phyloP scores from a whole-genome alignment of 768 basidiomycete species.

The Hygrocybe punicea region DNA sequence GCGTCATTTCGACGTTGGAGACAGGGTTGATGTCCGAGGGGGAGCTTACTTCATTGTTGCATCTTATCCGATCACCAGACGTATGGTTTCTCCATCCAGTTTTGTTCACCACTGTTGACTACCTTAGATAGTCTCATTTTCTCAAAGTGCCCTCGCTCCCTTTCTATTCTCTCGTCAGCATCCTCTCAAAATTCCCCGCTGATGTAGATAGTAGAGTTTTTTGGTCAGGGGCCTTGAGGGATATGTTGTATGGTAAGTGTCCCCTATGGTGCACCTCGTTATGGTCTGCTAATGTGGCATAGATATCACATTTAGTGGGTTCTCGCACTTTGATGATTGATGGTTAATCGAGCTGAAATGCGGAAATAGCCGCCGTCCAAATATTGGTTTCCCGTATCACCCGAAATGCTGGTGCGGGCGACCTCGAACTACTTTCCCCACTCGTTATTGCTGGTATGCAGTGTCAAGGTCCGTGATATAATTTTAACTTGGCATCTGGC shows the following conservation, averaged over 20 bases:
- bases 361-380: constrained; percentile 48
- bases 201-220: constrained; percentile 75
- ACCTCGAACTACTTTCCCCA: constrained; percentile 36
- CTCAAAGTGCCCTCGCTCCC: constrained; percentile 81
- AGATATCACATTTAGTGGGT: constrained; percentile 42
- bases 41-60: constrained; percentile 63
- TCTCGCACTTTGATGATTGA: neutral
- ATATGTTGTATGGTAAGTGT: constrained; percentile 62
- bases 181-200: constrained; percentile 73
- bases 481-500: neutral
- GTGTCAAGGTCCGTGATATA: constrained; percentile 51
- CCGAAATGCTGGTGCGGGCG: constrained; percentile 36
- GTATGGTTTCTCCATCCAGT: constrained; percentile 40
- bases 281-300: neutral
- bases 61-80: constrained; percentile 74
- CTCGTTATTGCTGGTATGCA: constrained; percentile 51
- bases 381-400: constrained; percentile 53
- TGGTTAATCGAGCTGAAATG: constrained; percentile 8
- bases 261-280: neutral
- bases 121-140: constrained; percentile 64
- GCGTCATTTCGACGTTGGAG: constrained; percentile 57
- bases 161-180: constrained; percentile 72
- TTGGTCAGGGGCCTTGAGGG: constrained; percentile 61
- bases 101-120: constrained; percentile 10
- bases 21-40: constrained; percentile 62